A percentile compares a stretch with the other conserved stretches of the same genome.
Evolutionary conservation across 352 stramenopile genomes (phyloP).

Genomic region (Globisporangium ultimum): DNA sequence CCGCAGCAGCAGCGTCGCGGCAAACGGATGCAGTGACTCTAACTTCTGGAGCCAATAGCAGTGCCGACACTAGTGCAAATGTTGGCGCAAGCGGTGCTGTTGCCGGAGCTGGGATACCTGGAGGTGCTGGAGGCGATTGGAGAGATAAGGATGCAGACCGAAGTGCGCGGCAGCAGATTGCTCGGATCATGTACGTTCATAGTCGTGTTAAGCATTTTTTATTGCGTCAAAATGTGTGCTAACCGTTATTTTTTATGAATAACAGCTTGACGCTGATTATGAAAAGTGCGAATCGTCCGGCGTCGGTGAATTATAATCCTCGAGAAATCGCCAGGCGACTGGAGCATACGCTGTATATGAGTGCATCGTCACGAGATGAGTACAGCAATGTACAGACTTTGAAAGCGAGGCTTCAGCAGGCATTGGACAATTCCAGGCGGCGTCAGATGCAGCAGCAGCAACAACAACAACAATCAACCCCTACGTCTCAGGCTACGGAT

Average conservation of each 20-base stretch:
- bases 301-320: conserved; percentile 86
- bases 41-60: conserved; percentile 10
- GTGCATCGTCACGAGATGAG: conserved; percentile 73
- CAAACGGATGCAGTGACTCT: conserved; percentile 13
- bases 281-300: conserved; percentile 86
- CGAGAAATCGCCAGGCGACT: conserved; percentile 80
- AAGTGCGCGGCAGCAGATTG: conserved; percentile 80
- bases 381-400: conserved; percentile 88
- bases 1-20: conserved; percentile 3
- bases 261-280: conserved; percentile 85
- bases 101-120: conserved; percentile 11
- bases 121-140: conserved; percentile 51
- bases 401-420: conserved; percentile 78
- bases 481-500: conserved; percentile 22
- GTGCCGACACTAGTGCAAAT: conserved; percentile 10
- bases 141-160: conserved; percentile 83
- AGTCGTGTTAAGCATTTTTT: not conserved
- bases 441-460: conserved; percentile 70
- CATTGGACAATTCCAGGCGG: conserved; percentile 77
- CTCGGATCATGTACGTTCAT: conserved; percentile 79
- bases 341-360: conserved; percentile 88
- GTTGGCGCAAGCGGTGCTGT: conserved; percentile 1
- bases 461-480: conserved; percentile 33
- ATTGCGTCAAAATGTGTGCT: not conserved
- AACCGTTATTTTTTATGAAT: not conserved